Percentiles rank a stretch among this genome's conserved stretches.
These are phyloP conservation scores for Candida silvatica DNA, from an alignment of 805 yeast species.

Conservation along the genomic window DNA sequence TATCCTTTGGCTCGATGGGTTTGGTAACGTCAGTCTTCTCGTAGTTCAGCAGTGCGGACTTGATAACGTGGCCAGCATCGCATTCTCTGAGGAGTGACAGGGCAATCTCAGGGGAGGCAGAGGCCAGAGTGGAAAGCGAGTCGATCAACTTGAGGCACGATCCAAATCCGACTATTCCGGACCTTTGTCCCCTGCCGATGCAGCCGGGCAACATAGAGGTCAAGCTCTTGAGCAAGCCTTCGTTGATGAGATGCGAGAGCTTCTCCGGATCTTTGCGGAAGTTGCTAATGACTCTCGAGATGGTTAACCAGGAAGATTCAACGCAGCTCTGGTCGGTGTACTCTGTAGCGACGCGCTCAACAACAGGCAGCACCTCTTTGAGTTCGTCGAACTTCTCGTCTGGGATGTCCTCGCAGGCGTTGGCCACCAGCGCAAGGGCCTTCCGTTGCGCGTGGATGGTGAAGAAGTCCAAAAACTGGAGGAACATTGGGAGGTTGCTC, in stretches of 20 bases:
- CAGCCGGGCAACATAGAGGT: constrained; percentile 20
- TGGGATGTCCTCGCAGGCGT: constrained; percentile 47
- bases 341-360: constrained; percentile 47
- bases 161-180: constrained; percentile 22
- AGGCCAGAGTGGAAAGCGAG: constrained; percentile 36
- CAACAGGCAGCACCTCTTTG: constrained; percentile 47
- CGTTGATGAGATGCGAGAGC: constrained; percentile 35
- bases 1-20: background rate
- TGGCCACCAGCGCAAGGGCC: constrained; percentile 65
- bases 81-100: constrained; percentile 37
- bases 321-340: constrained; percentile 51
- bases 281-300: constrained; percentile 47
- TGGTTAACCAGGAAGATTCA: constrained; percentile 58
- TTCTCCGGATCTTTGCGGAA: constrained; percentile 33
- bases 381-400: constrained; percentile 36
- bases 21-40: constrained; percentile 24
- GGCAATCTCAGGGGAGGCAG: constrained; percentile 34
- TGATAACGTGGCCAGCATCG: constrained; percentile 38
- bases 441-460: constrained; percentile 84
- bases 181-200: constrained; percentile 18
- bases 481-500: constrained; percentile 56
- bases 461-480: constrained; percentile 78
- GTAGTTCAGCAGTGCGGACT: constrained; percentile 42
- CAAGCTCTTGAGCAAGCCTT: constrained; percentile 26
- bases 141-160: constrained; percentile 33